Evolutionary conservation across 768 basidiomycete species (phyloP).

Genomic region (Omphalotus guepiniiformis): DNA sequence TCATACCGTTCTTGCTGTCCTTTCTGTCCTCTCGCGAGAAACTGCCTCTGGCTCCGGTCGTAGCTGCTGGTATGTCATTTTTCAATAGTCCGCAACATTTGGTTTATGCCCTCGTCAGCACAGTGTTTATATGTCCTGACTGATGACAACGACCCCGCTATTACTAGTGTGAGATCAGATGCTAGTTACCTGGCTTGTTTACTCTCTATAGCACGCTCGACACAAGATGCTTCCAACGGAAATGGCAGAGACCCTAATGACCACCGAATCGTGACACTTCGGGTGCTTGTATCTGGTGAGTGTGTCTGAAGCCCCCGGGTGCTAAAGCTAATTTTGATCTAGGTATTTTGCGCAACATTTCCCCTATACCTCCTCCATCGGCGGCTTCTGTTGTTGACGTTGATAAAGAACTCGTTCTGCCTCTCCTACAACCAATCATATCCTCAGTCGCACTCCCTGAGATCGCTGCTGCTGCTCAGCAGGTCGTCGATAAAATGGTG

Average conservation of each 20-base stretch:
- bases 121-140: constrained; percentile 92
- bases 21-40: constrained; percentile 71
- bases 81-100: not conserved
- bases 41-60: constrained; percentile 66
- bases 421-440: constrained; percentile 64
- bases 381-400: constrained; percentile 59
- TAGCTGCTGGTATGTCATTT: constrained; percentile 64
- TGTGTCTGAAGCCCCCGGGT: not conserved
- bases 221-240: constrained; percentile 24
- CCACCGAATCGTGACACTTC: constrained; percentile 48
- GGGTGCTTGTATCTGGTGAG: constrained; percentile 68
- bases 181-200: constrained; percentile 62
- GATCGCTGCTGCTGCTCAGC: constrained; percentile 43
- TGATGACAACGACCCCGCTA: constrained; percentile 81
- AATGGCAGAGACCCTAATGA: constrained; percentile 41
- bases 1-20: constrained; percentile 86
- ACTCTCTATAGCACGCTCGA: constrained; percentile 51
- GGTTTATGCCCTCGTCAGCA: constrained; percentile 37
- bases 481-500: constrained; percentile 51
- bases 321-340: not conserved
- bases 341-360: constrained; percentile 77
- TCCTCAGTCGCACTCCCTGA: constrained; percentile 54
- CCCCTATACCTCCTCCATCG: constrained; percentile 70
- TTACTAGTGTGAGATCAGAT: constrained; percentile 58
- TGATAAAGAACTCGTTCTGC: constrained; percentile 68